phyloP scores from a whole-genome alignment of 2,329 filamentous ascomycete genomes.

The Pseudofabraea citricarpa region DNA sequence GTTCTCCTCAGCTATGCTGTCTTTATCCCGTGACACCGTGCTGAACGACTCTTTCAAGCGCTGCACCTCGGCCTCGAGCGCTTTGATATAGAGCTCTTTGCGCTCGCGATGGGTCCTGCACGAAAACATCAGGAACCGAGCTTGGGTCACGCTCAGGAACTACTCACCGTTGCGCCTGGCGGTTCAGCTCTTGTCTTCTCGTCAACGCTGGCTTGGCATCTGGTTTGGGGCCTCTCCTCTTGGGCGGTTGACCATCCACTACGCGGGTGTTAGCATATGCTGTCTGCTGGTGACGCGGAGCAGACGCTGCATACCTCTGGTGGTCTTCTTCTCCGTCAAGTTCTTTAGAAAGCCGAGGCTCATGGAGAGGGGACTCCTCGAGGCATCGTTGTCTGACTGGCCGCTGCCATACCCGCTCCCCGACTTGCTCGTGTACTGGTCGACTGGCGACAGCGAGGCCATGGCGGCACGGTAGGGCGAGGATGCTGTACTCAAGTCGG shows the following conservation, averaged over 20 bases:
- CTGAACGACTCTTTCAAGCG: conserved; percentile 83
- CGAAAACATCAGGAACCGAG: conserved; percentile 3
- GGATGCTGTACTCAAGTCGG: conserved; percentile 1
- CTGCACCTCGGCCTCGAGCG: conserved; percentile 85
- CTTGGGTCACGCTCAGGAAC: background rate
- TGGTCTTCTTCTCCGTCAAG: conserved; percentile 68
- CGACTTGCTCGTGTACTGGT: conserved; percentile 22
- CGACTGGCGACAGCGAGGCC: conserved; percentile 21
- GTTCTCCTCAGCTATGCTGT: conserved; percentile 75
- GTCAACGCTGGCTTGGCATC: conserved; percentile 94
- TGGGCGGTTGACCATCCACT: conserved; percentile 76
- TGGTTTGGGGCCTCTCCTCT: conserved; percentile 89
- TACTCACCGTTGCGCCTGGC: conserved; percentile 85
- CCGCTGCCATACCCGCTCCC: conserved; percentile 25
- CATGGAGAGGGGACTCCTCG: conserved; percentile 31
- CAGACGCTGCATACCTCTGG: conserved; percentile 53
- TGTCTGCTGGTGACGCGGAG: conserved; percentile 3
- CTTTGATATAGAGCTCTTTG: conserved; percentile 94
- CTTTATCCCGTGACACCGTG: conserved; percentile 69
- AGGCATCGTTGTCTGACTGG: conserved; percentile 22
- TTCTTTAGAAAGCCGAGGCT: conserved; percentile 62
- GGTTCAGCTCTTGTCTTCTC: conserved; percentile 86
- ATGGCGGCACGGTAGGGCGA: conserved; percentile 14
- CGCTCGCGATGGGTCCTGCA: conserved; percentile 88
- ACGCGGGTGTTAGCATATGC: conserved; percentile 2